These are phyloP conservation scores for Excoecaria agallocha DNA, from an alignment of 345 rosid genomes.

Conservation along the genomic window DNA sequence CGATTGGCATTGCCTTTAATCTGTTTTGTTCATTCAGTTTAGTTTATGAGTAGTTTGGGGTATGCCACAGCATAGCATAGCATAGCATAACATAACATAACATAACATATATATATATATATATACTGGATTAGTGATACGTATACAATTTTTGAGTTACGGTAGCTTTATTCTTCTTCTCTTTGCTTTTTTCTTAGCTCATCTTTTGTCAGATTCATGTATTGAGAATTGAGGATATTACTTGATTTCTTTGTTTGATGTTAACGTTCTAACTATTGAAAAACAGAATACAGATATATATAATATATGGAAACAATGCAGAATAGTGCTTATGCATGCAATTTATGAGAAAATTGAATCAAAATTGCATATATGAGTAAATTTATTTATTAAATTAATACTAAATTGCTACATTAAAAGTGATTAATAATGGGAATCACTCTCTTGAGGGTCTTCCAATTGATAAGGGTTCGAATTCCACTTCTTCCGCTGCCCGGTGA, in stretches of 20 bases:
- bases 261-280: background rate
- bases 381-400: no score
- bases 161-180: background rate
- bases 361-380: no score
- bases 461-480: no score
- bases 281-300: no score
- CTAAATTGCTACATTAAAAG: no score
- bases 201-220: background rate
- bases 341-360: no score
- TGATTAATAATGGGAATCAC: no score
- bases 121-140: conserved; percentile 27
- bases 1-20: conserved; percentile 13
- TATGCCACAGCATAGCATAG: background rate
- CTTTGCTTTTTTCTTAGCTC: background rate
- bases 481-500: no score
- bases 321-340: no score
- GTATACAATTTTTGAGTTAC: conserved; percentile 41
- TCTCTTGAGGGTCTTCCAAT: no score
- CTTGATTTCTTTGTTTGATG: background rate
- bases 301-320: no score
- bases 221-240: background rate
- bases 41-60: conserved; percentile 8
- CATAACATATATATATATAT: background rate
- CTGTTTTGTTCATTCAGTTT: conserved; percentile 15
- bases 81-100: no score